A percentile compares a stretch with the other conserved stretches of the same genome.
Conservation (phyloP, 1,139 yeast genomes). For the Komagataea norvegica region DNA sequence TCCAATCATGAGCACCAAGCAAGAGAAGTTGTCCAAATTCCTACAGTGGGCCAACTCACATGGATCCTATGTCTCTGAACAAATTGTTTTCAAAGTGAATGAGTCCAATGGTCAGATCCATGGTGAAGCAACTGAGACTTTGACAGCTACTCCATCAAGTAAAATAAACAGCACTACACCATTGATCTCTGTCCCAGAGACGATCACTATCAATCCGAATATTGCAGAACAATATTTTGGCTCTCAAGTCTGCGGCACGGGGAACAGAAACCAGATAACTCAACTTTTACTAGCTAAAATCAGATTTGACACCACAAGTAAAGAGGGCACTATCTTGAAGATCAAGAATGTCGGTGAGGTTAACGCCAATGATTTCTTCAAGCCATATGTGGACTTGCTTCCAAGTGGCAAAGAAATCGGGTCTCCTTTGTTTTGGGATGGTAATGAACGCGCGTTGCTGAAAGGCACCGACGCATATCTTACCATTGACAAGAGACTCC, state of each 20-base stretch:
- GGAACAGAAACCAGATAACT: slow-evolving; percentile 40
- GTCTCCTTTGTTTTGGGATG: slow-evolving; percentile 63
- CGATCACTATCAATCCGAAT: slow-evolving; percentile 38
- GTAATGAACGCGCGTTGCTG: slow-evolving; percentile 45
- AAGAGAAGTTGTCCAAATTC: slow-evolving; percentile 23
- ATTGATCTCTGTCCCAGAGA: slow-evolving; percentile 35
- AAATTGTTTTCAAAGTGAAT: slow-evolving; percentile 29
- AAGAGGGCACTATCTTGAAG: slow-evolving; percentile 18
- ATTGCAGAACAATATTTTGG: slow-evolving; percentile 42
- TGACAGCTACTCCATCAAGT: not conserved
- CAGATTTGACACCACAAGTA: slow-evolving; percentile 33
- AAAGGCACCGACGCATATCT: slow-evolving; percentile 56
- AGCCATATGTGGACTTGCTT: slow-evolving; percentile 53
- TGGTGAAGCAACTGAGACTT: not conserved
- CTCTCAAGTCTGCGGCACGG: slow-evolving; percentile 20
- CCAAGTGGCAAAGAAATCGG: slow-evolving; percentile 47
- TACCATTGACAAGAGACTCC: slow-evolving; percentile 32
- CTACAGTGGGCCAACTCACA: slow-evolving; percentile 47
- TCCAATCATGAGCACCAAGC: not conserved
- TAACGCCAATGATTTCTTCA: slow-evolving; percentile 29
- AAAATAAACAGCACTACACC: not conserved
- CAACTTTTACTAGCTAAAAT: slow-evolving; percentile 46
- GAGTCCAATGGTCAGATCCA: slow-evolving; percentile 11
- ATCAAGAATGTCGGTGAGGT: slow-evolving; percentile 18
- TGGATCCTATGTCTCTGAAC: slow-evolving; percentile 41